Conservation (phyloP, 2,329 filamentous ascomycete species). For the Diaporthe capsici region DNA sequence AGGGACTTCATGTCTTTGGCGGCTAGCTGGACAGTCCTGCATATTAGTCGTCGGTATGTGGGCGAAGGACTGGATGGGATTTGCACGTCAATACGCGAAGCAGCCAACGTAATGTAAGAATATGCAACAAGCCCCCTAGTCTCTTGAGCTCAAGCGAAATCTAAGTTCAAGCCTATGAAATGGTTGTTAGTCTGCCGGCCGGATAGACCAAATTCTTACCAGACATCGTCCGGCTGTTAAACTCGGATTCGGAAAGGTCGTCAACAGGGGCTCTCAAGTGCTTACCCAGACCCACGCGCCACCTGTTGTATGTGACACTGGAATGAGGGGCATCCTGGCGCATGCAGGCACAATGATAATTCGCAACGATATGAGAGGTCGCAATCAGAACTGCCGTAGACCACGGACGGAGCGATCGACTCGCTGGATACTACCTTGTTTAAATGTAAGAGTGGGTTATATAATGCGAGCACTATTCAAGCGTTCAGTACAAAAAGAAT, state of each 20-base stretch:
- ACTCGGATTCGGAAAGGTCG: neutral
- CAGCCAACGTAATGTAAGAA: neutral
- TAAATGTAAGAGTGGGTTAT: neutral
- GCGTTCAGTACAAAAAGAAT: neutral
- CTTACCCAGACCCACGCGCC: neutral
- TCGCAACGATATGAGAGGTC: slow-evolving; percentile 4
- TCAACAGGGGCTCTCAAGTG: neutral
- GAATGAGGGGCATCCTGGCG: slow-evolving; percentile 6
- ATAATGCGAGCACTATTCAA: neutral
- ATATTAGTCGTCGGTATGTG: neutral
- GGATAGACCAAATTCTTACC: neutral
- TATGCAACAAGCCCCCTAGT: neutral
- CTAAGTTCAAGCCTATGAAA: neutral
- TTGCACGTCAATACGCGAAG: neutral
- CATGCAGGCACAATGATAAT: neutral
- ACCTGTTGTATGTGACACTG: neutral
- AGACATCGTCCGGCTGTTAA: neutral
- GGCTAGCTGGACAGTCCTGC: neutral
- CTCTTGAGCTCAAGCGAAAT: neutral
- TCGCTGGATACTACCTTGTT: neutral
- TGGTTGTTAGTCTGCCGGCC: neutral
- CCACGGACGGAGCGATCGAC: neutral
- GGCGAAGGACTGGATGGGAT: neutral
- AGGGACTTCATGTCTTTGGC: neutral
- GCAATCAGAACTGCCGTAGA: neutral